phyloP scores from a whole-genome alignment of 2,329 filamentous ascomycete species.

The Colletotrichum brevisporum region DNA sequence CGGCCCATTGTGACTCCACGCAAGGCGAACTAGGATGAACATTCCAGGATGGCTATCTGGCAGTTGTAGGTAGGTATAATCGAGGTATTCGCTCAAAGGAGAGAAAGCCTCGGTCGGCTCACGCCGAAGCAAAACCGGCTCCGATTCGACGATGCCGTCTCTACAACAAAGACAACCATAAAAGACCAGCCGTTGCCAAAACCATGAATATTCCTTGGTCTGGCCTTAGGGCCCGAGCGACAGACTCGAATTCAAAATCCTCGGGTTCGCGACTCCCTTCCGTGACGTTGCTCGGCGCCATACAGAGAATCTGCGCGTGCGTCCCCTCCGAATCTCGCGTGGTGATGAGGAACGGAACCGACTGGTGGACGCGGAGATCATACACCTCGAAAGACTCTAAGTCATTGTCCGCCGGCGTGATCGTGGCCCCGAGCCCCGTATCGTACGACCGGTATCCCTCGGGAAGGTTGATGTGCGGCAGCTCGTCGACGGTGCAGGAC shows the following conservation, averaged over 20 bases:
- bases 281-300: slow-evolving; percentile 13
- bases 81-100: not conserved
- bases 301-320: not conserved
- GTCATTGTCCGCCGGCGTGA: not conserved
- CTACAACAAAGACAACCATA: not conserved
- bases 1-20: no score
- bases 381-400: slow-evolving; percentile 7
- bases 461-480: not conserved
- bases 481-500: not conserved
- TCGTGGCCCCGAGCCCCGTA: not conserved
- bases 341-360: slow-evolving; percentile 15
- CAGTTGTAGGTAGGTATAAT: no score
- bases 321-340: not conserved
- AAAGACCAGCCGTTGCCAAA: not conserved
- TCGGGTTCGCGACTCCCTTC: slow-evolving; percentile 22
- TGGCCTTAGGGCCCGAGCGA: not conserved
- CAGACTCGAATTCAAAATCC: not conserved
- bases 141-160: not conserved
- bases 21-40: no score
- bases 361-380: slow-evolving; percentile 16
- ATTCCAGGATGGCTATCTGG: no score
- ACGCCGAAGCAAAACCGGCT: not conserved
- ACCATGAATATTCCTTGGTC: not conserved
- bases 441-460: not conserved
- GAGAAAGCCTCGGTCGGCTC: not conserved